Evolutionary conservation across 768 basidiomycete genomes (phyloP).

Genomic region (Pisolithus orientalis): DNA sequence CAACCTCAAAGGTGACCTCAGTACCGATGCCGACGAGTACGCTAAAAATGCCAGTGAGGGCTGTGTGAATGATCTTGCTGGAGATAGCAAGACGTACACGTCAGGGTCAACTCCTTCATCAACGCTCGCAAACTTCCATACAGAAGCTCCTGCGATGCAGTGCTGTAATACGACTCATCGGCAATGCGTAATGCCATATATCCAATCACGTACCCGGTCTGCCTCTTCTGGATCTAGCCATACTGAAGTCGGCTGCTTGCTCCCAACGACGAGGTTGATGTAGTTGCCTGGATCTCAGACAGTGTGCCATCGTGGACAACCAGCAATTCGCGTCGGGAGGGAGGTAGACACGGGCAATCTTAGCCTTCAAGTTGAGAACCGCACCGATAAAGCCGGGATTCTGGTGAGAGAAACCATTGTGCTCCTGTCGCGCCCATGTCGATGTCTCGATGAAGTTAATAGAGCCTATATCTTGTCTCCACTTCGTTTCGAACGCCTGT

Average conservation of each 20-base stretch:
- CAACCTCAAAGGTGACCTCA: slow-evolving; percentile 84
- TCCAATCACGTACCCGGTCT: slow-evolving; percentile 38
- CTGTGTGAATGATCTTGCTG: not conserved
- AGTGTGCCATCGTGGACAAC: slow-evolving; percentile 79
- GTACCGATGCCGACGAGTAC: slow-evolving; percentile 85
- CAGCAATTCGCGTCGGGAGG: slow-evolving; percentile 90
- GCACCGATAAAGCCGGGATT: slow-evolving; percentile 83
- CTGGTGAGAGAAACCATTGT: slow-evolving; percentile 89
- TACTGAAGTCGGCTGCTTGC: slow-evolving; percentile 77
- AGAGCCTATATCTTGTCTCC: slow-evolving; percentile 66
- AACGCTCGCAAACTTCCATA: slow-evolving; percentile 79
- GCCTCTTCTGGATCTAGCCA: slow-evolving; percentile 77
- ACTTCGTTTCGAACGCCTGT: slow-evolving; percentile 53
- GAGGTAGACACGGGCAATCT: slow-evolving; percentile 69
- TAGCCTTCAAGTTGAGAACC: slow-evolving; percentile 72
- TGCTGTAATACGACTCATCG: slow-evolving; percentile 37
- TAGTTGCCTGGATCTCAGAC: slow-evolving; percentile 80
- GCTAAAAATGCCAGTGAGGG: slow-evolving; percentile 24
- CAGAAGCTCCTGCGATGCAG: slow-evolving; percentile 80
- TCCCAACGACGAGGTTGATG: slow-evolving; percentile 83
- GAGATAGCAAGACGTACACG: slow-evolving; percentile 38
- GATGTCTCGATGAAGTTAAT: slow-evolving; percentile 87
- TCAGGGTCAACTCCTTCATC: slow-evolving; percentile 69
- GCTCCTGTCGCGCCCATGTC: slow-evolving; percentile 80
- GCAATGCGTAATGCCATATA: slow-evolving; percentile 2